A percentile compares a stretch with the other conserved stretches of the same genome.
Evolutionary conservation across 257 asterid genomes (phyloP).

Genomic region (Thymus quinquecostatus): DNA sequence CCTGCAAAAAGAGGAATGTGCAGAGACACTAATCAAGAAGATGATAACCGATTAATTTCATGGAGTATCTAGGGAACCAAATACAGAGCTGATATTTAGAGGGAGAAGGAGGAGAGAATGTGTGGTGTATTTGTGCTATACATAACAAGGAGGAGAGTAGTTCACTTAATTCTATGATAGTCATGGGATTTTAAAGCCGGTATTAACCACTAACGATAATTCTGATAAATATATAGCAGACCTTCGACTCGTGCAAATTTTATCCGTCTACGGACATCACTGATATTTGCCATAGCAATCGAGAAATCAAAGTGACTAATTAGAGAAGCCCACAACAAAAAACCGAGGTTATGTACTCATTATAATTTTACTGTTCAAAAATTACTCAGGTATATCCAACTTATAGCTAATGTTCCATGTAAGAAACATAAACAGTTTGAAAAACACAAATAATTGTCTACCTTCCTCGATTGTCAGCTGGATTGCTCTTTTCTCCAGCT

Average conservation of each 20-base stretch:
- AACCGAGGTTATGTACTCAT: neutral
- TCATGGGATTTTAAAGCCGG: neutral
- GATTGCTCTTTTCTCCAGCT: constrained; percentile 71
- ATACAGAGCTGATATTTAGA: neutral
- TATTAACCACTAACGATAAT: neutral
- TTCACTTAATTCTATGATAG: neutral
- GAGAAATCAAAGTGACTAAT: neutral
- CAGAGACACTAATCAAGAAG: neutral
- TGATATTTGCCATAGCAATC: neutral
- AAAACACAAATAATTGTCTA: constrained; percentile 27
- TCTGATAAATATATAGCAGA: neutral
- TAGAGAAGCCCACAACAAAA: constrained; percentile 1
- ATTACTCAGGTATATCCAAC: neutral
- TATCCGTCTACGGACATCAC: neutral
- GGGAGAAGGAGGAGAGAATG: neutral
- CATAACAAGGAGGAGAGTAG: neutral
- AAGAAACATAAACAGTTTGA: constrained; percentile 9
- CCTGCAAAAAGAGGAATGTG: constrained; percentile 51
- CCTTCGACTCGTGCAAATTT: neutral
- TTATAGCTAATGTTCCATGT: constrained; percentile 29
- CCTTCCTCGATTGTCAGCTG: constrained; percentile 79
- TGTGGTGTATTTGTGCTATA: too few species aligned
- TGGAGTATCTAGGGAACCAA: neutral
- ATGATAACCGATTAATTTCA: neutral
- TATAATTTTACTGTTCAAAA: neutral